Conservation (phyloP, 257 asterid genomes). For the Rhazya stricta region DNA sequence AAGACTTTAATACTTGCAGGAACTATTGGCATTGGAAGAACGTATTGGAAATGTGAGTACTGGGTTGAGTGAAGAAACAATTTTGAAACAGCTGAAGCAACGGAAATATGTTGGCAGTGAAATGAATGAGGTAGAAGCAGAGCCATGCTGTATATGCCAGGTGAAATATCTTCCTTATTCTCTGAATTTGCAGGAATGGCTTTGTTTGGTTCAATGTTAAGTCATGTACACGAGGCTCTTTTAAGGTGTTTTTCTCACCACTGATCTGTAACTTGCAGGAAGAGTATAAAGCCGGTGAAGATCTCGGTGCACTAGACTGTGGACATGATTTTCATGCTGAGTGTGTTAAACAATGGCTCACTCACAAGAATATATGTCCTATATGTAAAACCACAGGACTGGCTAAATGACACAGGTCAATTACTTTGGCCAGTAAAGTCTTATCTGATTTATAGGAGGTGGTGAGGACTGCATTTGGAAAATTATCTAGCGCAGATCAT, state of each 20-base stretch:
- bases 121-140: constrained; percentile 24
- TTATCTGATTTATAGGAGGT: constrained; percentile 6
- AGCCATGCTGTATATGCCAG: constrained; percentile 50
- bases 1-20: constrained; percentile 20
- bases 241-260: background rate
- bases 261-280: constrained; percentile 28
- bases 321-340: constrained; percentile 40
- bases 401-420: constrained; percentile 18
- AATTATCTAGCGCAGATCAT: constrained; percentile 10
- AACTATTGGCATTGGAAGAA: constrained; percentile 42
- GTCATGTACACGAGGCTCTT: background rate
- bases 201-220: background rate
- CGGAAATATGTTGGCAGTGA: constrained; percentile 20
- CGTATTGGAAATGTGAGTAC: constrained; percentile 44
- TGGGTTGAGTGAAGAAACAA: constrained; percentile 36
- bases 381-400: constrained; percentile 42
- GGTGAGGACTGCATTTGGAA: constrained; percentile 3
- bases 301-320: constrained; percentile 39
- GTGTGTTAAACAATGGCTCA: constrained; percentile 46
- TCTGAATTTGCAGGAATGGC: background rate
- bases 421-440: constrained; percentile 6
- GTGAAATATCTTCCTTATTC: constrained; percentile 12
- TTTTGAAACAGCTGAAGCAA: constrained; percentile 30
- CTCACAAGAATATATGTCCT: constrained; percentile 45
- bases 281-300: constrained; percentile 34